Evolutionary conservation across 495 filamentous ascomycete species (phyloP).

Genomic region (Monascus purpureus): DNA sequence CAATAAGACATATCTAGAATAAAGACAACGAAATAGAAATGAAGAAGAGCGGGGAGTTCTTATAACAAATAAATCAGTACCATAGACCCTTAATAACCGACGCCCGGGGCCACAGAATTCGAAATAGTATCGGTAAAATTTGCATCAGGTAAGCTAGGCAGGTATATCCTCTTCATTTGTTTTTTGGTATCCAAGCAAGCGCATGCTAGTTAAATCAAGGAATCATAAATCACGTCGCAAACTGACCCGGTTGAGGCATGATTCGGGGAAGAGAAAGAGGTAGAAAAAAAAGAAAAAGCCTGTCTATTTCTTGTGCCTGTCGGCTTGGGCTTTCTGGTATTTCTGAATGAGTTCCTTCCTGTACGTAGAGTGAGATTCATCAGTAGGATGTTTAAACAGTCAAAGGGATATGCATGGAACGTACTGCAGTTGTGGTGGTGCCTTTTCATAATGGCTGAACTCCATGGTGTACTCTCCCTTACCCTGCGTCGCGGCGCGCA

Average conservation of each 20-base stretch:
- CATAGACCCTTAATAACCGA: too few relatives aligned
- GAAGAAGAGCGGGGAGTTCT: too few relatives aligned
- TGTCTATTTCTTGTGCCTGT: constrained; percentile 52
- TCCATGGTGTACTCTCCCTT: constrained; percentile 99
- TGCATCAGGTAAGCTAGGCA: too few relatives aligned
- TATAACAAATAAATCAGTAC: too few relatives aligned
- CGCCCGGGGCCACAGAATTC: too few relatives aligned
- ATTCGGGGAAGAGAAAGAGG: constrained; percentile 1
- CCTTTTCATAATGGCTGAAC: constrained; percentile 86
- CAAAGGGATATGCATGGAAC: constrained; percentile 22
- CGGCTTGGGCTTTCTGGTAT: constrained; percentile 72
- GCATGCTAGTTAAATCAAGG: not conserved
- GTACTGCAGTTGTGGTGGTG: constrained; percentile 81
- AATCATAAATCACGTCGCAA: constrained; percentile 1
- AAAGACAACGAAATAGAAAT: too few relatives aligned
- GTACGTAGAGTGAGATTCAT: constrained; percentile 5
- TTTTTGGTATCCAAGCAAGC: constrained; percentile 1
- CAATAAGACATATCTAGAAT: too few relatives aligned
- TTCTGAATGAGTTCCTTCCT: constrained; percentile 82
- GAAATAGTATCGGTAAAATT: too few relatives aligned
- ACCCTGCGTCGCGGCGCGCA: constrained; percentile 90
- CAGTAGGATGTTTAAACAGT: not conserved
- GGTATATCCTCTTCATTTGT: too few relatives aligned
- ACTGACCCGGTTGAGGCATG: constrained; percentile 1
- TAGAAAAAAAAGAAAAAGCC: constrained; percentile 1